phyloP scores from a whole-genome alignment of 176 grass and related monocot genomes.

The Lolium multiflorum region DNA sequence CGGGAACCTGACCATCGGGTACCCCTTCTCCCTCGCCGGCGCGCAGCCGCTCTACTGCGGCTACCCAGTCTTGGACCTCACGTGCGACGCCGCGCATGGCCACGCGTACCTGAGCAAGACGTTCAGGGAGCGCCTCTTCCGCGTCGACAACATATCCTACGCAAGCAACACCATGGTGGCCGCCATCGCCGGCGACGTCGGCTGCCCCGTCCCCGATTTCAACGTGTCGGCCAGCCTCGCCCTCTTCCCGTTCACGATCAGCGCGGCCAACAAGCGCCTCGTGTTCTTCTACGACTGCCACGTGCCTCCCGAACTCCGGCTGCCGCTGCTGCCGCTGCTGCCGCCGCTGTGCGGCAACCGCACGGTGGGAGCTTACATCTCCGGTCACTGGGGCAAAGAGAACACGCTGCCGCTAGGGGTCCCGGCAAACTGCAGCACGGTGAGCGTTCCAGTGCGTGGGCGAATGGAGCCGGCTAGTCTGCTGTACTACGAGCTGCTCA shows the following conservation, averaged over 20 bases:
- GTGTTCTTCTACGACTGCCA: conserved; percentile 52
- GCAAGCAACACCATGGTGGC: not conserved
- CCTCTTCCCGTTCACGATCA: conserved; percentile 10
- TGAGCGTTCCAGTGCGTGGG: conserved; percentile 43
- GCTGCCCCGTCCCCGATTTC: conserved; percentile 26
- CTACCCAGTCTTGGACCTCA: conserved; percentile 45
- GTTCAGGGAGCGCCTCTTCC: conserved; percentile 18
- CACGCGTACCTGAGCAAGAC: not conserved
- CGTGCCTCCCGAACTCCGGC: not conserved
- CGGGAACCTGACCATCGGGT: conserved; percentile 36
- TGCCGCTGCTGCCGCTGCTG: accelerated
- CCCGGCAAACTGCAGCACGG: not conserved
- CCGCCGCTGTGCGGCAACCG: not conserved
- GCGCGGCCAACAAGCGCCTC: conserved; percentile 2
- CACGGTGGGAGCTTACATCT: not conserved
- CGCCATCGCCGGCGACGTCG: not conserved
- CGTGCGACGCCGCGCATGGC: conserved; percentile 7
- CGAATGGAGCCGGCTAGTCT: not conserved
- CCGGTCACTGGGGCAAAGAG: not conserved
- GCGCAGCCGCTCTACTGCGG: conserved; percentile 39
- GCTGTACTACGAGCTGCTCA: conserved; percentile 27
- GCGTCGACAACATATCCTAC: conserved; percentile 25
- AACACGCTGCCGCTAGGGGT: not conserved
- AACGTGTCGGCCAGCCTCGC: conserved; percentile 46
- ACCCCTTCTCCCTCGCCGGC: conserved; percentile 60